Conservation (phyloP, 768 basidiomycete species). For the Termitomyces sp. region DNA sequence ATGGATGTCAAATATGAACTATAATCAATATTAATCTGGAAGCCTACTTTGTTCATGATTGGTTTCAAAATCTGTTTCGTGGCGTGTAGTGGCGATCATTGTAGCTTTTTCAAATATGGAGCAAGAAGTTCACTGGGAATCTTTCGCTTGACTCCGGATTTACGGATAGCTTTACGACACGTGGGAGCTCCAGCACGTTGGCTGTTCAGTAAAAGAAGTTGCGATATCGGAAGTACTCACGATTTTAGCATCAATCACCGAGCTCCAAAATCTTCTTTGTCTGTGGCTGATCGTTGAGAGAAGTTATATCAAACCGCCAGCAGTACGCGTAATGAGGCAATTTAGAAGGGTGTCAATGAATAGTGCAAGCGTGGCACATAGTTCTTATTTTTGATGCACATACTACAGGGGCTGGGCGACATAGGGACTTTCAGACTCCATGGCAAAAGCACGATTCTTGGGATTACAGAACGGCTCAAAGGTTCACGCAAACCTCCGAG, state of each 20-base stretch:
- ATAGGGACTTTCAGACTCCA: neutral
- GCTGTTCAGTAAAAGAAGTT: neutral
- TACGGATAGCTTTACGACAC: neutral
- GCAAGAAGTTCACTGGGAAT: too few relatives aligned
- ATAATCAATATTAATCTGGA: neutral
- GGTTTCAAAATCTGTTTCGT: neutral
- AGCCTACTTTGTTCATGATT: neutral
- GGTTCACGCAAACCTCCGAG: neutral
- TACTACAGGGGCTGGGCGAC: neutral
- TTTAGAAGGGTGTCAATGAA: neutral
- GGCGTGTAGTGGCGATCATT: neutral
- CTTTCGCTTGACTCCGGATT: neutral
- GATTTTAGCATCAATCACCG: neutral
- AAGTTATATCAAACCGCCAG: neutral
- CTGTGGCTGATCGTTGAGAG: neutral
- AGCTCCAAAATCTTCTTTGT: neutral
- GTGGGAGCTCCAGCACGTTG: neutral
- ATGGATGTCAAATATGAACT: neutral
- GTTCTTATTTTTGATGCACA: neutral
- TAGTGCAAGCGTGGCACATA: neutral
- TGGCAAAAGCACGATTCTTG: neutral
- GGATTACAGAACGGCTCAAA: neutral
- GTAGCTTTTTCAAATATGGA: neutral
- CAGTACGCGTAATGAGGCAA: too few relatives aligned
- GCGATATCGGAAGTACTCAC: neutral